Evolutionary conservation across 306 rosid species (phyloP).

Genomic region (Astragalus glycyphyllos): DNA sequence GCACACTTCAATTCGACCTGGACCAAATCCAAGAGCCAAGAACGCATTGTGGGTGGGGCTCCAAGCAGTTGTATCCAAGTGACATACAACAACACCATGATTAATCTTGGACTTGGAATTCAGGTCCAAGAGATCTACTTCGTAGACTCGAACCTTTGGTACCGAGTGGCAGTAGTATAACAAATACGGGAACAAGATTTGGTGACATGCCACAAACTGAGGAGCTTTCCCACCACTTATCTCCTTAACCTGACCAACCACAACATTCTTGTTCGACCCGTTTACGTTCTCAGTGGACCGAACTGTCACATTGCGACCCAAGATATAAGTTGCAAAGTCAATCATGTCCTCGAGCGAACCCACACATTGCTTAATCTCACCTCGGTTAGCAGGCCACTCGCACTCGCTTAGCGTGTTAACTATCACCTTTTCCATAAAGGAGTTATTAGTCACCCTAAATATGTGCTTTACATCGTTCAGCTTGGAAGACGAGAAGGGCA

Average conservation of each 20-base stretch:
- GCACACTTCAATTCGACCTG: conserved; percentile 82
- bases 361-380: conserved; percentile 86
- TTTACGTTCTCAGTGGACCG: conserved; percentile 61
- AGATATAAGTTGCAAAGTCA: conserved; percentile 69
- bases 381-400: conserved; percentile 66
- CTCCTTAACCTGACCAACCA: conserved; percentile 64
- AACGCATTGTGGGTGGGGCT: conserved; percentile 81
- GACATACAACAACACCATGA: conserved; percentile 82
- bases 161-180: conserved; percentile 90
- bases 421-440: conserved; percentile 66
- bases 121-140: conserved; percentile 74
- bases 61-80: conserved; percentile 87
- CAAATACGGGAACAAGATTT: conserved; percentile 77
- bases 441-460: conserved; percentile 66
- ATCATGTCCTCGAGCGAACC: conserved; percentile 81
- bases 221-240: conserved; percentile 73
- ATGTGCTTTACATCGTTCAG: conserved; percentile 54
- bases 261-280: conserved; percentile 56
- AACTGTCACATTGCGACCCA: conserved; percentile 64
- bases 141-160: conserved; percentile 84
- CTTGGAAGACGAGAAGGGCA: conserved; percentile 61
- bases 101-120: conserved; percentile 62
- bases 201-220: conserved; percentile 77
- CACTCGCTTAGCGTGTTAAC: conserved; percentile 58
- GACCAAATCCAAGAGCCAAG: conserved; percentile 68